Evolutionary conservation across 192 early-diverging fungal genomes (phyloP).

Genomic region (Umbelopsis sp.): DNA sequence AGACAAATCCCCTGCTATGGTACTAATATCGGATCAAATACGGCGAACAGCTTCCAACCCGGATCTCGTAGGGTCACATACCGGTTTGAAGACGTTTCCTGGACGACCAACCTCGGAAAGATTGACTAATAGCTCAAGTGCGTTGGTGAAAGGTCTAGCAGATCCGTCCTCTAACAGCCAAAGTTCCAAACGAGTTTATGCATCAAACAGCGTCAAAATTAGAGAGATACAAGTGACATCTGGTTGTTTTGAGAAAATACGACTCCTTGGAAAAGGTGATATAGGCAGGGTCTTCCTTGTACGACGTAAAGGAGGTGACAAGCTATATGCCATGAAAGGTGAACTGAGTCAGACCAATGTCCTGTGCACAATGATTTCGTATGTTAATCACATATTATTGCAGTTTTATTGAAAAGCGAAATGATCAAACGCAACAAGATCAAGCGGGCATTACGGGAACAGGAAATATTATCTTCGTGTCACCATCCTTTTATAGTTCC

Average conservation of each 20-base stretch:
- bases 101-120: slow-evolving; percentile 4
- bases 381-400: neutral
- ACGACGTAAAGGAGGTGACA: slow-evolving; percentile 25
- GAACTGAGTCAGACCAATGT: neutral
- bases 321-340: slow-evolving; percentile 41
- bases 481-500: slow-evolving; percentile 94
- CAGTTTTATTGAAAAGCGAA: slow-evolving; percentile 86
- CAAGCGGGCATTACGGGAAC: slow-evolving; percentile 95
- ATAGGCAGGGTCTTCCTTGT: slow-evolving; percentile 39
- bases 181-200: slow-evolving; percentile 62
- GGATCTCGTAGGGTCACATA: slow-evolving; percentile 3
- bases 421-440: slow-evolving; percentile 99
- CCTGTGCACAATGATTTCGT: neutral
- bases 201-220: slow-evolving; percentile 80
- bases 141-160: neutral
- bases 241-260: slow-evolving; percentile 30
- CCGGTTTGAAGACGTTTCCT: slow-evolving; percentile 5
- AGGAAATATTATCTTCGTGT: slow-evolving; percentile 86
- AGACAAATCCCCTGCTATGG: neutral
- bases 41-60: slow-evolving; percentile 17
- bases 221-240: slow-evolving; percentile 70
- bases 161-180: neutral
- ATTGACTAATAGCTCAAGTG: slow-evolving; percentile 5
- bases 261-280: slow-evolving; percentile 35
- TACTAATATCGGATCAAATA: slow-evolving; percentile 4